Conservation (phyloP, 805 yeast genomes). For the Kodamaea sagamina region DNA sequence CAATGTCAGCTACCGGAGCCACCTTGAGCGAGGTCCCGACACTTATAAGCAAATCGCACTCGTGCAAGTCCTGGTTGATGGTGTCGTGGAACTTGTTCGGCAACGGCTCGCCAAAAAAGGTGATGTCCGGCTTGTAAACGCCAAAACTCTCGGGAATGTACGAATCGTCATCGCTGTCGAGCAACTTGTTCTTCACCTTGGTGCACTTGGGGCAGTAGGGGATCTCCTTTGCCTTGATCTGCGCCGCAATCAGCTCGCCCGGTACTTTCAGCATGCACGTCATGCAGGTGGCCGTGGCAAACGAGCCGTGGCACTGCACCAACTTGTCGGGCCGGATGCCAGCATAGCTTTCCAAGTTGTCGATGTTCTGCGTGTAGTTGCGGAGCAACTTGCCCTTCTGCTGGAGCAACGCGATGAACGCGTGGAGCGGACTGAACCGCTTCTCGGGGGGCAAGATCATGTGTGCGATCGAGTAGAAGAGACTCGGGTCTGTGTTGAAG, state of each 20-base stretch:
- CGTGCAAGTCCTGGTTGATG: conserved; percentile 57
- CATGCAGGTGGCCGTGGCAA: conserved; percentile 82
- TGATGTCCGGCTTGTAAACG: conserved; percentile 89
- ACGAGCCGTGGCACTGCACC: conserved; percentile 92
- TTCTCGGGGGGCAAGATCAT: conserved; percentile 45
- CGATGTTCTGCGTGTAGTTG: conserved; percentile 90
- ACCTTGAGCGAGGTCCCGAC: conserved; percentile 92
- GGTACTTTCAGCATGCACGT: conserved; percentile 68
- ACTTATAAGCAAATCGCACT: conserved; percentile 79
- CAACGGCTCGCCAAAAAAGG: conserved; percentile 85
- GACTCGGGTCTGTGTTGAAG: conserved; percentile 39
- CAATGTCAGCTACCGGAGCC: conserved; percentile 87
- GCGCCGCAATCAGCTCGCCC: conserved; percentile 64
- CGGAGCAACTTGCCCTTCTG: conserved; percentile 76
- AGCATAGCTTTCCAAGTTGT: conserved; percentile 79
- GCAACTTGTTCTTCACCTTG: conserved; percentile 17
- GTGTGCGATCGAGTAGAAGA: conserved; percentile 46
- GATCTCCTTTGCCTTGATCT: conserved; percentile 57
- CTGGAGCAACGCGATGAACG: conserved; percentile 70
- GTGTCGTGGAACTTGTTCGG: conserved; percentile 67
- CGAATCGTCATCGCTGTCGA: conserved; percentile 27
- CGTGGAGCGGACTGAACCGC: conserved; percentile 57
- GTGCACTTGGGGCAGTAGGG: conserved; percentile 73
- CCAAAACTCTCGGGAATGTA: conserved; percentile 58
- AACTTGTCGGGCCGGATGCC: conserved; percentile 67